Evolutionary conservation across 371 early-diverging fungal species (phyloP).

Genomic region (Mortierella sp.): DNA sequence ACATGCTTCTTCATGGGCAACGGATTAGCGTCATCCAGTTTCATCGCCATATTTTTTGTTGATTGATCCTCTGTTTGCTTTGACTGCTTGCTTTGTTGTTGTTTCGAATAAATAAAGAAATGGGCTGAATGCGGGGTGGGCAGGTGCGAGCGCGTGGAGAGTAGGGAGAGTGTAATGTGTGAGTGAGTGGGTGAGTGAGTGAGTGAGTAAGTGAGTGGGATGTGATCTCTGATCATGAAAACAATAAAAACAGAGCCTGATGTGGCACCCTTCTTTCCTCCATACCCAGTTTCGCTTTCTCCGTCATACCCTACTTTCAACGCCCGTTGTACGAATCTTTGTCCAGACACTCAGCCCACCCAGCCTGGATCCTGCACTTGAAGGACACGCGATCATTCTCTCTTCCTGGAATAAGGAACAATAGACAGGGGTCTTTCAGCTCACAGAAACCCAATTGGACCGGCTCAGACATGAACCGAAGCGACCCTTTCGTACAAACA

Average conservation of each 20-base stretch:
- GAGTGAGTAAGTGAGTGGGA: no score
- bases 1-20: background rate
- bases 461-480: background rate
- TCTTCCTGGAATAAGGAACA: background rate
- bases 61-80: background rate
- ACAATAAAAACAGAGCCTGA: background rate
- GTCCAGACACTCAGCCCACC: slow-evolving; percentile 1
- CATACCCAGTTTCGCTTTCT: background rate
- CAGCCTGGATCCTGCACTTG: background rate
- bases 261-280: background rate
- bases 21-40: background rate
- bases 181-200: background rate
- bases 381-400: background rate
- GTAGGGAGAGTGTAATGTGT: background rate
- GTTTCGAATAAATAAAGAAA: background rate
- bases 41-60: background rate
- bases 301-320: background rate
- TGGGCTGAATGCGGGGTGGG: background rate
- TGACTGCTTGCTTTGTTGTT: background rate
- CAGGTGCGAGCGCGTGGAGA: background rate
- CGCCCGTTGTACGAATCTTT: background rate
- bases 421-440: background rate
- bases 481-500: background rate
- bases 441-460: background rate
- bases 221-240: background rate